A percentile compares a stretch with the other conserved stretches of the same genome.
Evolutionary conservation across 805 yeast genomes (phyloP).

Genomic region (Candida sakaeoensis): DNA sequence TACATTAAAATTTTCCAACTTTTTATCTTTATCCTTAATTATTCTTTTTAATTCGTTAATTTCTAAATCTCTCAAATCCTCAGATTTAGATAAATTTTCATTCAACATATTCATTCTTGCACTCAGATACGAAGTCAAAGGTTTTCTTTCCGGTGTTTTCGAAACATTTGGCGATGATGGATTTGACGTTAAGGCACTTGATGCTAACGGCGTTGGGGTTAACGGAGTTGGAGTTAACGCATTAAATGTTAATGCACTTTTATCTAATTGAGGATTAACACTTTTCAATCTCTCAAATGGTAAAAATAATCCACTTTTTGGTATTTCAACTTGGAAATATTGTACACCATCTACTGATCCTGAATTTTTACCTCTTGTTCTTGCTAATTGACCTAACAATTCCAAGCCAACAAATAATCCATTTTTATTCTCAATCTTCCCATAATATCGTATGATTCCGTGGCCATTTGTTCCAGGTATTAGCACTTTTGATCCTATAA

Average conservation of each 20-base stretch:
- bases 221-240: no score
- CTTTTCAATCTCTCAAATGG: conserved; percentile 45
- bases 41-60: conserved; percentile 20
- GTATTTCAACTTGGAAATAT: conserved; percentile 63
- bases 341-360: conserved; percentile 74
- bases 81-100: conserved; percentile 3
- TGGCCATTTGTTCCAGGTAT: conserved; percentile 60
- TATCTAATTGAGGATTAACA: conserved; percentile 24
- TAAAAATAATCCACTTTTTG: conserved; percentile 74
- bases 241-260: neutral
- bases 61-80: conserved; percentile 16
- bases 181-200: no score
- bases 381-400: conserved; percentile 56
- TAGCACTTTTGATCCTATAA: conserved; percentile 32
- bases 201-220: no score
- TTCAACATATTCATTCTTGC: conserved; percentile 7
- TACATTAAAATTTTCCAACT: conserved; percentile 44
- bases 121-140: conserved; percentile 3
- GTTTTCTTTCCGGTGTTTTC: conserved; percentile 1
- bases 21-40: conserved; percentile 35
- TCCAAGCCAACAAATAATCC: conserved; percentile 90
- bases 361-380: conserved; percentile 71
- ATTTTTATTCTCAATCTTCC: conserved; percentile 63
- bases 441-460: conserved; percentile 69
- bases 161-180: no score